Conservation (phyloP, 2,329 filamentous ascomycete species). For the Colletotrichum sp. region DNA sequence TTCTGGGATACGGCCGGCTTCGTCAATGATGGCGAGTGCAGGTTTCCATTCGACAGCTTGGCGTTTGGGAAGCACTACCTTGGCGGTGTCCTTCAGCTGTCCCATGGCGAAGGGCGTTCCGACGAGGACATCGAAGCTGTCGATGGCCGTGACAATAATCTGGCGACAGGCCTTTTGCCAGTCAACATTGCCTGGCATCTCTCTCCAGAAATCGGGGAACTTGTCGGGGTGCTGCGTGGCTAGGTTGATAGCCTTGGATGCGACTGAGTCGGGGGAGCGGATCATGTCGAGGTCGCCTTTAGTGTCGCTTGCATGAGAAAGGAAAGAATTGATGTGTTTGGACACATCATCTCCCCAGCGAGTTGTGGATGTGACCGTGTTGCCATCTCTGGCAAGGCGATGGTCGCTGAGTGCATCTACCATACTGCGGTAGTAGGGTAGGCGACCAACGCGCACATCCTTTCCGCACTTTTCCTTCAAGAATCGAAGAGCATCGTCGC, state of each 20-base stretch:
- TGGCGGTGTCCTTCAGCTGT: background rate
- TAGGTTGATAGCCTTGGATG: background rate
- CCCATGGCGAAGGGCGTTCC: conserved; percentile 1
- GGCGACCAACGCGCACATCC: background rate
- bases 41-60: background rate
- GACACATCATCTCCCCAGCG: background rate
- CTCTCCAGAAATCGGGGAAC: background rate
- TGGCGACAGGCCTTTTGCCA: background rate
- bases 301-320: background rate
- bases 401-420: background rate
- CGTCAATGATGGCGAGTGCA: background rate
- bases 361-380: background rate
- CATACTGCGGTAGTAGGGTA: background rate
- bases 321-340: background rate
- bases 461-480: background rate
- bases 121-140: background rate
- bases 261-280: background rate
- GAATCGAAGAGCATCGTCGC: background rate
- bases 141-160: background rate
- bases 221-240: background rate
- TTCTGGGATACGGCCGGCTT: conserved; percentile 2
- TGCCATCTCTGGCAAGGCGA: background rate
- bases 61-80: background rate
- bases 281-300: background rate
- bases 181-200: background rate